Conservation (phyloP, 2,329 filamentous ascomycete genomes). For the Plectosphaerella sp. region DNA sequence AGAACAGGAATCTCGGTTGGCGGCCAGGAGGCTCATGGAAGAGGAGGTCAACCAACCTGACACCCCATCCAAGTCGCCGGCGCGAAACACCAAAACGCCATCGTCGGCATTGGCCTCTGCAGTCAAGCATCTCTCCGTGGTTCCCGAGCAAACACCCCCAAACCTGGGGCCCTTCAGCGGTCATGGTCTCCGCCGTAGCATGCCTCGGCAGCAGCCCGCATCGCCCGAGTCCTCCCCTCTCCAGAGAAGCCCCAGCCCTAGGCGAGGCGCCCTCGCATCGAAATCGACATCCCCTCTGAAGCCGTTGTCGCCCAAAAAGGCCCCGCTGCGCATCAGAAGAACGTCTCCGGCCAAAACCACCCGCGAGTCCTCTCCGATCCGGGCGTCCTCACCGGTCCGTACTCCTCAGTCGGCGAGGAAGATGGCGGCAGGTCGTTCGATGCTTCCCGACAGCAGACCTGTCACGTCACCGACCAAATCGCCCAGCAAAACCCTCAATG, state of each 20-base stretch:
- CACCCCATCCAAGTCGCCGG: slow-evolving; percentile 32
- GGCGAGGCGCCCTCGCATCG: slow-evolving; percentile 5
- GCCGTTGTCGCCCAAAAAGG: slow-evolving; percentile 1
- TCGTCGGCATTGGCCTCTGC: slow-evolving; percentile 23
- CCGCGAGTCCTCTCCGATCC: slow-evolving; percentile 1
- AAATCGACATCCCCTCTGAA: slow-evolving; percentile 10
- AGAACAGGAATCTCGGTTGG: slow-evolving; percentile 32
- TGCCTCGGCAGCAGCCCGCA: slow-evolving; percentile 32
- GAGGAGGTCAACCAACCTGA: slow-evolving; percentile 49
- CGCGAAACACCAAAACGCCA: slow-evolving; percentile 30
- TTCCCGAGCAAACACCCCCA: slow-evolving; percentile 39
- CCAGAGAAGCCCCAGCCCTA: background rate
- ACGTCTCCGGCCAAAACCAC: slow-evolving; percentile 5
- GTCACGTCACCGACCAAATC: slow-evolving; percentile 23
- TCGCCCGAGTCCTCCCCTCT: slow-evolving; percentile 26
- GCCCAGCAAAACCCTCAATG: slow-evolving; percentile 3
- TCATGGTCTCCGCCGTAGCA: slow-evolving; percentile 44
- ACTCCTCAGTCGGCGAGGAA: slow-evolving; percentile 9
- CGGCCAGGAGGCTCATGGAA: slow-evolving; percentile 56
- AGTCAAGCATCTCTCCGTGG: slow-evolving; percentile 7
- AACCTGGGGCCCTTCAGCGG: slow-evolving; percentile 49
- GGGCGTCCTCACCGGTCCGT: slow-evolving; percentile 17
- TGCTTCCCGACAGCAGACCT: slow-evolving; percentile 15
- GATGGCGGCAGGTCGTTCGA: slow-evolving; percentile 9
- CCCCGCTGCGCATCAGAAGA: slow-evolving; percentile 18